These are phyloP conservation scores for Aristolochia contorta DNA, from an alignment of 164 flowering plant genomes.

Conservation along the genomic window DNA sequence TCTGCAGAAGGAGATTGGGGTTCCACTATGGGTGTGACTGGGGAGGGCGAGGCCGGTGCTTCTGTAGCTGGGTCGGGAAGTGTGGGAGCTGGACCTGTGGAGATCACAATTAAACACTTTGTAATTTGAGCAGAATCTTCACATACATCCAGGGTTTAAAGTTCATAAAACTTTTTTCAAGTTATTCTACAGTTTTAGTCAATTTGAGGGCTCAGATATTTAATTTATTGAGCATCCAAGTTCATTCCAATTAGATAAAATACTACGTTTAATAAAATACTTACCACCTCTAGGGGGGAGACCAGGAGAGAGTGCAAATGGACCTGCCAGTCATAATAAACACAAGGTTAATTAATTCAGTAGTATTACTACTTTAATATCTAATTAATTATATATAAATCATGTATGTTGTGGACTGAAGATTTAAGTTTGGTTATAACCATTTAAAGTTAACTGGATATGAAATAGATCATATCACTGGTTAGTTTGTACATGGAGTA, in stretches of 20 bases:
- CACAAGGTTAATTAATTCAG: not conserved
- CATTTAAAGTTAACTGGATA: no score
- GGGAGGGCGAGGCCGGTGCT: conserved; percentile 2
- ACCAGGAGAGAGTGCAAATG: not conserved
- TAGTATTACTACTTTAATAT: no score
- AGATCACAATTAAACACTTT: not conserved
- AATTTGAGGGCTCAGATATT: no score
- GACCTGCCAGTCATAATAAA: not conserved
- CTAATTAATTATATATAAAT: not conserved
- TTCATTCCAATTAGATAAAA: no score
- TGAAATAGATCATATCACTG: no score
- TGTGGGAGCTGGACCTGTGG: not conserved
- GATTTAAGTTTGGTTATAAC: no score
- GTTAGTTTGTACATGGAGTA: conserved; percentile 50
- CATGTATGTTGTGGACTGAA: not conserved
- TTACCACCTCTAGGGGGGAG: not conserved
- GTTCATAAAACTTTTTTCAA: not conserved
- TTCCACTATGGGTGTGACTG: not conserved
- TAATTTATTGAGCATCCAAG: no score
- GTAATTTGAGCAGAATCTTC: no score
- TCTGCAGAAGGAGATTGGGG: no score
- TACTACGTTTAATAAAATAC: no score
- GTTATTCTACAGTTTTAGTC: not conserved
- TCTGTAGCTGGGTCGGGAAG: not conserved
- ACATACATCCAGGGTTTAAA: no score